Percentiles rank a stretch among this genome's conserved stretches.
phyloP scores from a whole-genome alignment of 257 asterid species.

The Salvia splendens region DNA sequence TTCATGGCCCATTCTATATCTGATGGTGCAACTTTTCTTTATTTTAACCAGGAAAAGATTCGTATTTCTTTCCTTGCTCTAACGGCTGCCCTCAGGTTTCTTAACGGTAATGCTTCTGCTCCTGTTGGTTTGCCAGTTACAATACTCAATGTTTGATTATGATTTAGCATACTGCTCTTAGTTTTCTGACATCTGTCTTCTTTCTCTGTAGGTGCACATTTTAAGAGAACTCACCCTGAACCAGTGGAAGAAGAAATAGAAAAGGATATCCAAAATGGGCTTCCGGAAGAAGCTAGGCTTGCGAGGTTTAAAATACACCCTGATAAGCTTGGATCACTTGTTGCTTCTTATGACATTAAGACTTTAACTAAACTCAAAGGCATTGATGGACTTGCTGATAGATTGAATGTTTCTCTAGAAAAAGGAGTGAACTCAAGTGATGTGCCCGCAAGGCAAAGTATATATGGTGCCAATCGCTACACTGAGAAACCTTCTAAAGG shows the following conservation, averaged over 20 bases:
- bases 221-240: slow-evolving; percentile 31
- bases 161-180: slow-evolving; percentile 15
- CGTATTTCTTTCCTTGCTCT: slow-evolving; percentile 71
- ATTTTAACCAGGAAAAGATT: slow-evolving; percentile 63
- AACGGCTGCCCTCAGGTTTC: slow-evolving; percentile 84
- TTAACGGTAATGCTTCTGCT: slow-evolving; percentile 58
- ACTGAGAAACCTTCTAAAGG: slow-evolving; percentile 88
- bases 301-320: slow-evolving; percentile 84
- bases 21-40: slow-evolving; percentile 27
- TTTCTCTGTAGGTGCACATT: slow-evolving; percentile 46
- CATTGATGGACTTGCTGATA: slow-evolving; percentile 71
- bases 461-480: slow-evolving; percentile 72
- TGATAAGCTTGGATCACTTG: slow-evolving; percentile 80
- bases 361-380: slow-evolving; percentile 69
- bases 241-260: slow-evolving; percentile 44
- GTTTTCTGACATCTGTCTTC: slow-evolving; percentile 18
- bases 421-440: slow-evolving; percentile 74
- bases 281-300: slow-evolving; percentile 67
- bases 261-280: slow-evolving; percentile 50
- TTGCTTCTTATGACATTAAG: slow-evolving; percentile 75
- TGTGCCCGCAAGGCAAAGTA: slow-evolving; percentile 55
- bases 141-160: not conserved
- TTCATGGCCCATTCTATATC: slow-evolving; percentile 16
- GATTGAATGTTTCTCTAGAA: slow-evolving; percentile 62
- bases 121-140: slow-evolving; percentile 20